Conservation (phyloP, 2,329 filamentous ascomycete species). For the Botrytis paeoniae region DNA sequence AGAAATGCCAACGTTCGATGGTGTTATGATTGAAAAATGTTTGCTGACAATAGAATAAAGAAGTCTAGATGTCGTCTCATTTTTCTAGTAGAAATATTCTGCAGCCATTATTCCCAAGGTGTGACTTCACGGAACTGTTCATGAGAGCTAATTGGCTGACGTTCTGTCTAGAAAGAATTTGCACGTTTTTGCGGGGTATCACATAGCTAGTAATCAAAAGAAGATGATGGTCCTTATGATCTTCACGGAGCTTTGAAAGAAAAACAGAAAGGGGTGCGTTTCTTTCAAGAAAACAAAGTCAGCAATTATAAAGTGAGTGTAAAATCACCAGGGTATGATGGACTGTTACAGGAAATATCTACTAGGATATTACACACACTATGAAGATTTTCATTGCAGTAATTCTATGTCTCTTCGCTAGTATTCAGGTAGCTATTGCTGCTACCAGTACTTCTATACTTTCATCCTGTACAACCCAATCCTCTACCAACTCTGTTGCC, state of each 20-base stretch:
- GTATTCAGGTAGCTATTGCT: not conserved
- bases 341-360: not conserved
- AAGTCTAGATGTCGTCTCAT: not conserved
- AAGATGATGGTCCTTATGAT: not conserved
- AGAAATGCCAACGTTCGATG: not conserved
- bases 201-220: not conserved
- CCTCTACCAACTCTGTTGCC: not conserved
- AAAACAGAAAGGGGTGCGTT: not conserved
- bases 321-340: not conserved
- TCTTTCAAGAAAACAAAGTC: not conserved
- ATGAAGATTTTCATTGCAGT: not conserved
- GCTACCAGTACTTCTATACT: not conserved
- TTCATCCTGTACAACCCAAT: not conserved
- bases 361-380: not conserved
- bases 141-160: not conserved
- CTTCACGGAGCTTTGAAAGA: not conserved
- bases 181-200: not conserved
- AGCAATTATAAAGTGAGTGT: not conserved
- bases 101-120: not conserved
- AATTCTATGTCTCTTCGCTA: not conserved
- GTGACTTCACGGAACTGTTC: not conserved
- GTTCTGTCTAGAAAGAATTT: not conserved
- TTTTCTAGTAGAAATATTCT: not conserved
- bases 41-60: not conserved
- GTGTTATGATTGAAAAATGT: not conserved